Conservation (phyloP, 2,329 filamentous ascomycete species). For the Thielaviopsis ethacetica region DNA sequence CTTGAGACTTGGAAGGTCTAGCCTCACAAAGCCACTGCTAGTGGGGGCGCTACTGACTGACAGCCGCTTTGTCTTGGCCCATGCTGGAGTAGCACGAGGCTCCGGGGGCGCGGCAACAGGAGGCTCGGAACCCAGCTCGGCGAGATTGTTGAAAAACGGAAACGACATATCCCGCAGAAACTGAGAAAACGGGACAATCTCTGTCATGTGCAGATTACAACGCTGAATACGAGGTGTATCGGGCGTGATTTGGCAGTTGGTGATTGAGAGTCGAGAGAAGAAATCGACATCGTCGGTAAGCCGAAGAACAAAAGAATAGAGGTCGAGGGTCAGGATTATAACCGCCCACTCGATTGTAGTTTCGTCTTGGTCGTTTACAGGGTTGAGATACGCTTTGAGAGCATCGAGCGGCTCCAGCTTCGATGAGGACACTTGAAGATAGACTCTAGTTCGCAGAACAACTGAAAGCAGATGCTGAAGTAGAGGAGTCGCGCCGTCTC, state of each 20-base stretch:
- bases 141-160: constrained; percentile 68
- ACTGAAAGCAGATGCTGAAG: constrained; percentile 75
- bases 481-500: constrained; percentile 36
- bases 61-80: background rate
- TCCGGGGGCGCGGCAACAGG: background rate
- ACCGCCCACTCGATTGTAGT: constrained; percentile 62
- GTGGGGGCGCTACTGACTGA: background rate
- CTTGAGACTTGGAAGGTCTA: constrained; percentile 65
- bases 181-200: constrained; percentile 57
- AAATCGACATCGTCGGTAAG: constrained; percentile 97
- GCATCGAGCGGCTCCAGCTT: background rate
- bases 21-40: constrained; percentile 13
- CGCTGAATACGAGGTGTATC: constrained; percentile 32
- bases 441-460: constrained; percentile 25
- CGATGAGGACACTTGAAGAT: constrained; percentile 9
- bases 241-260: constrained; percentile 16
- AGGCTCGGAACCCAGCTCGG: constrained; percentile 26
- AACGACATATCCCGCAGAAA: constrained; percentile 90
- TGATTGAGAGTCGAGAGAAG: constrained; percentile 40
- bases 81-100: background rate
- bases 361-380: background rate
- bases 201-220: constrained; percentile 52
- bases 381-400: background rate
- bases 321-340: constrained; percentile 76
- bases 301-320: constrained; percentile 84